Percentiles rank a stretch among this genome's conserved stretches.
Conservation (phyloP, 176 grass and related monocot genomes). For the Ampelocalamus luodianensis region DNA sequence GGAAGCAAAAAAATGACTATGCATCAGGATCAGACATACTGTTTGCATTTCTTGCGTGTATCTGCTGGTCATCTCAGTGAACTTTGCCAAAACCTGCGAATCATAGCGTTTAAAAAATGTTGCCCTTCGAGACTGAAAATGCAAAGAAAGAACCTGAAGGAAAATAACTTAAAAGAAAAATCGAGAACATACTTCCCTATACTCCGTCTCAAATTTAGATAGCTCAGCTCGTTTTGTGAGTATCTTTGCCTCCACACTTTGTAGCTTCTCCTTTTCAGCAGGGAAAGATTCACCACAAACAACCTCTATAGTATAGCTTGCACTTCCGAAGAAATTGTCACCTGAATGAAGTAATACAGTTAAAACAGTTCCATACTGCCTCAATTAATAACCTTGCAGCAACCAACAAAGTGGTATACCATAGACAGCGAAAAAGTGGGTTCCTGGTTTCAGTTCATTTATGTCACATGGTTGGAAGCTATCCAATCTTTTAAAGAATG, state of each 20-base stretch:
- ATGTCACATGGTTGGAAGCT: slow-evolving; percentile 97
- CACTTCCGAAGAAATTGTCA: slow-evolving; percentile 97
- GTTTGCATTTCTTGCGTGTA: slow-evolving; percentile 96
- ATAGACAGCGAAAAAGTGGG: slow-evolving; percentile 97
- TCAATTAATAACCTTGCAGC: slow-evolving; percentile 20
- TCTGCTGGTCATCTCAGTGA: slow-evolving; percentile 95
- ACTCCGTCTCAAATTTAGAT: slow-evolving; percentile 94
- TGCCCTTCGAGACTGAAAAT: background rate
- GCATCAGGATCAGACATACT: slow-evolving; percentile 43
- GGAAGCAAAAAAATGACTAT: slow-evolving; percentile 23
- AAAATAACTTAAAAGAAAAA: slow-evolving; percentile 24
- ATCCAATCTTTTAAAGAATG: slow-evolving; percentile 98
- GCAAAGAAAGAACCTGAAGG: background rate
- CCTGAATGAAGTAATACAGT: slow-evolving; percentile 53
- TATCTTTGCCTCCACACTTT: slow-evolving; percentile 81
- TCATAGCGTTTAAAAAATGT: slow-evolving; percentile 2
- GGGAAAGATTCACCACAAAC: slow-evolving; percentile 77
- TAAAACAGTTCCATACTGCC: background rate
- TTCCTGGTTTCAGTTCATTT: slow-evolving; percentile 94
- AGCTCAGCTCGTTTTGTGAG: slow-evolving; percentile 88
- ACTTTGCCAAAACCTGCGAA: slow-evolving; percentile 80
- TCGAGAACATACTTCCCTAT: slow-evolving; percentile 67
- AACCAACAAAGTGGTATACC: slow-evolving; percentile 54
- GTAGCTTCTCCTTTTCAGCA: slow-evolving; percentile 79
- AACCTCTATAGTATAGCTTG: slow-evolving; percentile 94